Evolutionary conservation across 768 basidiomycete species (phyloP).

Genomic region (Mycena pura): DNA sequence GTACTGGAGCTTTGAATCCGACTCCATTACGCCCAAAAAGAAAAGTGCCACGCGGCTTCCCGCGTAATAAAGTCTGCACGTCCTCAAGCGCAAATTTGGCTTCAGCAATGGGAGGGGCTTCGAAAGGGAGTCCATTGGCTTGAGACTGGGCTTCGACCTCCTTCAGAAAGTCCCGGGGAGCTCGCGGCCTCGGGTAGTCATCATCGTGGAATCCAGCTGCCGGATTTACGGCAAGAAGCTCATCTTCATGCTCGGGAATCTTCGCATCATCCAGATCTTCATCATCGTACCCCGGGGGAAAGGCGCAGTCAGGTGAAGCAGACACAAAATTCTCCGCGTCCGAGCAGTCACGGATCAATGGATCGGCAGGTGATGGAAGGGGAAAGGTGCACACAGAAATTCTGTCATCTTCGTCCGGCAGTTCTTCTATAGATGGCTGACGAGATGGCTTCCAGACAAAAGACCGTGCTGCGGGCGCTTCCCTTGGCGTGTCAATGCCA

Average conservation of each 20-base stretch:
- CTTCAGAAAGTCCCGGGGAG: background rate
- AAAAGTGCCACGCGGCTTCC: background rate
- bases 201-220: slow-evolving; percentile 2
- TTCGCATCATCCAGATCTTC: background rate
- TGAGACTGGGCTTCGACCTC: background rate
- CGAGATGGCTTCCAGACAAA: no score
- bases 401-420: no score
- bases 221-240: slow-evolving; percentile 2
- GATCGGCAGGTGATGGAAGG: no score
- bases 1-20: slow-evolving; percentile 17
- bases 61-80: background rate
- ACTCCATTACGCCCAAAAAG: slow-evolving; percentile 3
- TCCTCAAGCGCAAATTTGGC: background rate
- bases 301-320: no score
- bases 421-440: no score
- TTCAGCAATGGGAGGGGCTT: background rate
- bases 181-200: background rate
- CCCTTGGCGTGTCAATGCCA: no score
- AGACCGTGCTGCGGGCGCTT: no score
- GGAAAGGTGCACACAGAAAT: no score
- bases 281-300: no score
- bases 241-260: slow-evolving; percentile 2
- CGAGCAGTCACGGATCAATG: no score
- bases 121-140: background rate
- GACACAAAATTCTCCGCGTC: no score